These are phyloP conservation scores for Amphibolis antarctica DNA, from an alignment of 106 monocot genomes.

Conservation along the genomic window DNA sequence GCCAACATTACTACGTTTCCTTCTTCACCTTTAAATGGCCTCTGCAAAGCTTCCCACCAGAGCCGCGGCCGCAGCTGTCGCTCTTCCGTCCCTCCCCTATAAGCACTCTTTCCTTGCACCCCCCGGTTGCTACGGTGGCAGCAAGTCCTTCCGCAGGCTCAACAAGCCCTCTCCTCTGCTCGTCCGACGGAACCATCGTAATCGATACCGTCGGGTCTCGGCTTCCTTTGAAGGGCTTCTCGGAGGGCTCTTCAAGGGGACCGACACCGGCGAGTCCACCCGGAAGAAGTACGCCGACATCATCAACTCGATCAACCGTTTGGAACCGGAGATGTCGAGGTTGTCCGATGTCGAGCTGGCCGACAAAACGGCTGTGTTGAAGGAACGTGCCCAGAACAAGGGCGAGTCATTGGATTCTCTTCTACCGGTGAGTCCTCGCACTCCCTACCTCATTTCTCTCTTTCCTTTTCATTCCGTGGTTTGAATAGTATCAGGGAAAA, in stretches of 20 bases:
- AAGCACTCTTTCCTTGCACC: background rate
- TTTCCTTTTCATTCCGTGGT: background rate
- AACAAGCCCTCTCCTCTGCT: background rate
- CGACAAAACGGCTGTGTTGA: conserved; percentile 47
- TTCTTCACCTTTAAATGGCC: no score
- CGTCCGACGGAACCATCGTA: background rate
- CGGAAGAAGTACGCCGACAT: conserved; percentile 54
- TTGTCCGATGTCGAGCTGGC: conserved; percentile 74
- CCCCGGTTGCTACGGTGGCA: background rate
- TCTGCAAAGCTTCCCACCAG: no score
- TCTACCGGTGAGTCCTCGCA: conserved; percentile 72
- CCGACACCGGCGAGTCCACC: conserved; percentile 65
- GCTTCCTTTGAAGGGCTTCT: conserved; percentile 62
- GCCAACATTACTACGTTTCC: no score
- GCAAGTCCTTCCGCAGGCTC: background rate
- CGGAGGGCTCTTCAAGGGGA: conserved; percentile 67
- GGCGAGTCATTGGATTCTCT: conserved; percentile 76
- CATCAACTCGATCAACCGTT: conserved; percentile 42
- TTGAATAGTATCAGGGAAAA: no score
- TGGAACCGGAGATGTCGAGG: conserved; percentile 62
- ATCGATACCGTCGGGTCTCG: conserved; percentile 6
- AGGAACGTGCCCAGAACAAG: conserved; percentile 48
- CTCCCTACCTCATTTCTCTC: background rate
- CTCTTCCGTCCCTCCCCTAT: background rate
- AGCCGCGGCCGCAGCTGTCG: background rate